A percentile compares a stretch with the other conserved stretches of the same genome.
phyloP scores from a whole-genome alignment of 2,329 filamentous ascomycete species.

The Pestalotiopsis sp. region DNA sequence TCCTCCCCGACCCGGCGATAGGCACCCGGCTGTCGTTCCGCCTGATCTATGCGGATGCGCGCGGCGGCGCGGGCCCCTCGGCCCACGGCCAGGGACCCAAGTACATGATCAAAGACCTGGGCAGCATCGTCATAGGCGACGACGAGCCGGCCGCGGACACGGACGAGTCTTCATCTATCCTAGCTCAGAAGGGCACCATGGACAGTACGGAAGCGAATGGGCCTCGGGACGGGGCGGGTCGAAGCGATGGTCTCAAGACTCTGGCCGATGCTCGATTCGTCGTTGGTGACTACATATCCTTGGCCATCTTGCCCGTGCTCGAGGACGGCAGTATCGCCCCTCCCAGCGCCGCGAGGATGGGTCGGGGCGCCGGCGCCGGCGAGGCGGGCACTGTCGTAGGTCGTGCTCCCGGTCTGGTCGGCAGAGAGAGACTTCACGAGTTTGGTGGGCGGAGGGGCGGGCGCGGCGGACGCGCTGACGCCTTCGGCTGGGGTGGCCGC shows the following conservation, averaged over 20 bases:
- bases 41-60: constrained; percentile 69
- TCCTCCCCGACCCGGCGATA: constrained; percentile 74
- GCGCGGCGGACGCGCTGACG: constrained; percentile 1
- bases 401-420: constrained; percentile 17
- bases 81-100: constrained; percentile 44
- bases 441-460: background rate
- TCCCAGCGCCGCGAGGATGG: constrained; percentile 50
- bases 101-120: constrained; percentile 80
- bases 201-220: background rate
- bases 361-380: constrained; percentile 41
- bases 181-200: background rate
- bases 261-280: constrained; percentile 79
- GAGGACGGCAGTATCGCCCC: constrained; percentile 75
- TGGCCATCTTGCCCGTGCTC: constrained; percentile 76
- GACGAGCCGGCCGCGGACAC: constrained; percentile 45
- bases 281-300: constrained; percentile 86
- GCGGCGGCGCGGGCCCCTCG: constrained; percentile 33
- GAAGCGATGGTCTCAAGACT: constrained; percentile 61
- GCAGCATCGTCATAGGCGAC: constrained; percentile 77
- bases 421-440: background rate
- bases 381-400: constrained; percentile 34
- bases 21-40: constrained; percentile 89
- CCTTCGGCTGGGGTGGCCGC: constrained; percentile 3
- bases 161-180: constrained; percentile 35
- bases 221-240: constrained; percentile 18